phyloP scores from a whole-genome alignment of 2,329 filamentous ascomycete genomes.

The Talaromyces albobiverticillius region DNA sequence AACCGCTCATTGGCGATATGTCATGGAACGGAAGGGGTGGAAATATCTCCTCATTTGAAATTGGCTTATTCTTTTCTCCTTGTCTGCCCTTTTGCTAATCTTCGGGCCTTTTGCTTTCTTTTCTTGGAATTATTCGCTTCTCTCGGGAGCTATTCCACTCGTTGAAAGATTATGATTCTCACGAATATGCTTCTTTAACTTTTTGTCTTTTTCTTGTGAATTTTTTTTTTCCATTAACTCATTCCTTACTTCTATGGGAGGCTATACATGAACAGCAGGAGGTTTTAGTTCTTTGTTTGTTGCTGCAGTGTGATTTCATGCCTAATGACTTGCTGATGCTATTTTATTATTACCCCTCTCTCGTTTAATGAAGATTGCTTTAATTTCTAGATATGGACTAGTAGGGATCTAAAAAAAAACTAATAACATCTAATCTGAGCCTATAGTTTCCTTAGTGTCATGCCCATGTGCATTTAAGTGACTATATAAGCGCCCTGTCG shows the following conservation, averaged over 20 bases:
- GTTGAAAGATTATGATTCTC: background rate
- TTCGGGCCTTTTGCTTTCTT: too few relatives aligned
- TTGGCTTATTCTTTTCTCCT: background rate
- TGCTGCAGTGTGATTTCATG: background rate
- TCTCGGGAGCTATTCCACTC: background rate
- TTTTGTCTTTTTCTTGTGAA: background rate
- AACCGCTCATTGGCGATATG: slow-evolving; percentile 89
- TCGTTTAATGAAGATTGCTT: background rate
- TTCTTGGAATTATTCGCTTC: background rate
- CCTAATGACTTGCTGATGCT: background rate
- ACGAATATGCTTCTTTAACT: background rate
- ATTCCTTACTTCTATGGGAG: background rate
- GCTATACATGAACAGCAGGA: background rate
- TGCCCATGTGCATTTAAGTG: background rate
- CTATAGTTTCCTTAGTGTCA: background rate
- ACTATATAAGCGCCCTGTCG: background rate
- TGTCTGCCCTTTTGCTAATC: too few relatives aligned
- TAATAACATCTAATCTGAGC: background rate
- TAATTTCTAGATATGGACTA: too few relatives aligned
- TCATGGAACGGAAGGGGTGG: slow-evolving; percentile 89
- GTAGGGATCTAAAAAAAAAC: too few relatives aligned
- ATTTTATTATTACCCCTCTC: background rate
- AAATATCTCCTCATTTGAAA: slow-evolving; percentile 85
- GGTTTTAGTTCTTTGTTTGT: background rate
- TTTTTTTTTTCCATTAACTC: background rate